Conservation (phyloP, 1,139 yeast species). For the Kluyveromyces sp. region DNA sequence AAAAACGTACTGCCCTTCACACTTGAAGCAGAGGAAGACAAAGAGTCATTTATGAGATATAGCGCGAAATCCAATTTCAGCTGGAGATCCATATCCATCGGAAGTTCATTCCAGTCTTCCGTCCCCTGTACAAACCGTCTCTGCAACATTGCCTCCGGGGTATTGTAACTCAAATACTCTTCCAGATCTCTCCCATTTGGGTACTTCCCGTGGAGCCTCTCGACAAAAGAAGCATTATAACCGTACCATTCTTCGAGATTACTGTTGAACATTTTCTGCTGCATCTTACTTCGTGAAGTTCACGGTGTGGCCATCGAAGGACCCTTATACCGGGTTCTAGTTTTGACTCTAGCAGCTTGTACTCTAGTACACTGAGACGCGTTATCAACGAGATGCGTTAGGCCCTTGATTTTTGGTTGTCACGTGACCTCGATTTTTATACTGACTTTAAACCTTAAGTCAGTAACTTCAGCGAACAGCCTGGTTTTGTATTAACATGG, state of each 20-base stretch:
- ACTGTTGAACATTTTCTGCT: not conserved
- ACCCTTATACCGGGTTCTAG: too few relatives aligned
- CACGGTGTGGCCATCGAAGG: too few relatives aligned
- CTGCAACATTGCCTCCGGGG: not conserved
- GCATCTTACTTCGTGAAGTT: too few relatives aligned
- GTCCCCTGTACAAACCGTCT: not conserved
- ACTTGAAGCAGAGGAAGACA: constrained; percentile 1
- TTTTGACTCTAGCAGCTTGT: too few relatives aligned
- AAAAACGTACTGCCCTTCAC: constrained; percentile 10
- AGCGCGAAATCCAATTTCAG: constrained; percentile 1
- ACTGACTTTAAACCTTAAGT: too few relatives aligned
- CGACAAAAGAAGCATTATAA: not conserved
- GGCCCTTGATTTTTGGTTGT: too few relatives aligned
- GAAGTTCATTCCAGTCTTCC: constrained; percentile 4
- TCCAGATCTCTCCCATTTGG: constrained; percentile 1
- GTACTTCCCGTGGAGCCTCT: constrained; percentile 2
- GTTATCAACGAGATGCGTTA: too few relatives aligned
- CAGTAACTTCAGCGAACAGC: too few relatives aligned
- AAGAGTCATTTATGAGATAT: constrained; percentile 3
- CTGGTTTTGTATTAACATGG: too few relatives aligned
- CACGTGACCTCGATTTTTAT: too few relatives aligned
- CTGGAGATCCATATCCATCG: constrained; percentile 7
- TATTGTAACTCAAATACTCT: constrained; percentile 1
- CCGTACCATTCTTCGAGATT: constrained; percentile 4
- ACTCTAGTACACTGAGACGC: too few relatives aligned